A percentile compares a stretch with the other conserved stretches of the same genome.
These are phyloP conservation scores for Tylopilus sp. DNA, from an alignment of 768 basidiomycete genomes.

Conservation along the genomic window DNA sequence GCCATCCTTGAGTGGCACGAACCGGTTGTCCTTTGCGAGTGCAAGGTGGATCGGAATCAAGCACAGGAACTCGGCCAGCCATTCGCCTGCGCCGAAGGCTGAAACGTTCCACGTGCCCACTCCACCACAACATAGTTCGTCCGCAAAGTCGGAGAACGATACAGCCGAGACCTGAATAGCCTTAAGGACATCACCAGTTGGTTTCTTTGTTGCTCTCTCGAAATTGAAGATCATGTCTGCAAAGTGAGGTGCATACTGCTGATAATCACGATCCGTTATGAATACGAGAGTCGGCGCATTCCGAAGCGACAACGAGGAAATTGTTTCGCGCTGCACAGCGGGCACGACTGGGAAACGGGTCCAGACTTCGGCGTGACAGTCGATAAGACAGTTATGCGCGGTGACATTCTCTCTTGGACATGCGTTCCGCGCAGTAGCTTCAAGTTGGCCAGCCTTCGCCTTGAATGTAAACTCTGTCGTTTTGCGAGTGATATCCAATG, in stretches of 20 bases:
- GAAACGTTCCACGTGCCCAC: slow-evolving; percentile 32
- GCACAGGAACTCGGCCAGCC: slow-evolving; percentile 59
- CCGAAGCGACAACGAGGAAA: slow-evolving; percentile 34
- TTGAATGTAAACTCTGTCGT: slow-evolving; percentile 55
- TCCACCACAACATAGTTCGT: slow-evolving; percentile 5
- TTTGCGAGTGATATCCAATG: slow-evolving; percentile 52
- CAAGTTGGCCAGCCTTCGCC: slow-evolving; percentile 38
- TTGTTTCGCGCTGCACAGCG: slow-evolving; percentile 46
- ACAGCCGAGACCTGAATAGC: slow-evolving; percentile 35
- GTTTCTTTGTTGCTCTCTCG: slow-evolving; percentile 50
- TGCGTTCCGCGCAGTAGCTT: slow-evolving; percentile 10
- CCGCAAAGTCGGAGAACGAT: slow-evolving; percentile 27
- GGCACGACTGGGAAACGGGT: slow-evolving; percentile 57
- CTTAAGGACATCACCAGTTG: slow-evolving; percentile 43
- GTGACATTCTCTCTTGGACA: slow-evolving; percentile 12
- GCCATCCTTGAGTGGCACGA: slow-evolving; percentile 59
- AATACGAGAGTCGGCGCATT: slow-evolving; percentile 39
- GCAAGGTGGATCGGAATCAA: slow-evolving; percentile 66
- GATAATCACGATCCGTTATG: slow-evolving; percentile 37
- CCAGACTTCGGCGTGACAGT: slow-evolving; percentile 57
- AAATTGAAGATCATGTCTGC: slow-evolving; percentile 42
- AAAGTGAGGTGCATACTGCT: slow-evolving; percentile 42
- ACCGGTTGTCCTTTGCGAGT: slow-evolving; percentile 55
- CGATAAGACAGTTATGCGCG: slow-evolving; percentile 48
- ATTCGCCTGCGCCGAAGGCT: slow-evolving; percentile 49